These are phyloP conservation scores for Malus asiatica DNA, from an alignment of 306 rosid genomes.

Conservation along the genomic window DNA sequence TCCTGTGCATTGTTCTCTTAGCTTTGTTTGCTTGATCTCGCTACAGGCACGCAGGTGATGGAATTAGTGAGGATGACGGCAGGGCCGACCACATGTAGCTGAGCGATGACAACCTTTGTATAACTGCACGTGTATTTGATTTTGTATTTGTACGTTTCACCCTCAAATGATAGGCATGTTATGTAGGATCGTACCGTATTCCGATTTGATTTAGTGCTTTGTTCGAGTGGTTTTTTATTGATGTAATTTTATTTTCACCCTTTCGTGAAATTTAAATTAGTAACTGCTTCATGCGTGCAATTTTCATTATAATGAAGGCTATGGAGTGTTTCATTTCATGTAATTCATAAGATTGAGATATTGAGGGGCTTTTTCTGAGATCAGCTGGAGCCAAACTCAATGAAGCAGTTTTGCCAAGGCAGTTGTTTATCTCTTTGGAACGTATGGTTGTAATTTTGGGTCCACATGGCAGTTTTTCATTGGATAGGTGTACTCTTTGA, in stretches of 20 bases:
- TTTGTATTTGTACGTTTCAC: slow-evolving; percentile 13
- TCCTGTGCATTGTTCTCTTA: background rate
- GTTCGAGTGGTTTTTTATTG: slow-evolving; percentile 16
- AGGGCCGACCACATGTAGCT: slow-evolving; percentile 70
- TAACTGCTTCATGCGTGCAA: background rate
- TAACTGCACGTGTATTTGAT: slow-evolving; percentile 39
- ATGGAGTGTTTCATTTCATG: background rate
- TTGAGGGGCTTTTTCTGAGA: background rate
- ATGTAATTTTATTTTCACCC: slow-evolving; percentile 1
- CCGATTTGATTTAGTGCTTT: slow-evolving; percentile 40
- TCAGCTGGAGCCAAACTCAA: background rate
- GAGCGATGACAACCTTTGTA: slow-evolving; percentile 13
- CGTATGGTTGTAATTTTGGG: background rate
- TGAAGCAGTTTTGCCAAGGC: background rate
- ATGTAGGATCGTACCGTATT: slow-evolving; percentile 31
- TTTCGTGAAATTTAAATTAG: background rate
- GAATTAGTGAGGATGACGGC: slow-evolving; percentile 59
- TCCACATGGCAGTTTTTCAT: background rate
- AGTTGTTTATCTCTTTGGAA: background rate
- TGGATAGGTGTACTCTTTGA: too few relatives aligned
- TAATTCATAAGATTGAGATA: background rate
- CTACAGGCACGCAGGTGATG: slow-evolving; percentile 84
- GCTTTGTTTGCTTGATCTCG: background rate
- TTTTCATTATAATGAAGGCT: background rate
- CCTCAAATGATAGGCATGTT: slow-evolving; percentile 19